Base-by-base conservation (phyloP, 306 rosid species). In the Lathyrus sativus region DNA sequence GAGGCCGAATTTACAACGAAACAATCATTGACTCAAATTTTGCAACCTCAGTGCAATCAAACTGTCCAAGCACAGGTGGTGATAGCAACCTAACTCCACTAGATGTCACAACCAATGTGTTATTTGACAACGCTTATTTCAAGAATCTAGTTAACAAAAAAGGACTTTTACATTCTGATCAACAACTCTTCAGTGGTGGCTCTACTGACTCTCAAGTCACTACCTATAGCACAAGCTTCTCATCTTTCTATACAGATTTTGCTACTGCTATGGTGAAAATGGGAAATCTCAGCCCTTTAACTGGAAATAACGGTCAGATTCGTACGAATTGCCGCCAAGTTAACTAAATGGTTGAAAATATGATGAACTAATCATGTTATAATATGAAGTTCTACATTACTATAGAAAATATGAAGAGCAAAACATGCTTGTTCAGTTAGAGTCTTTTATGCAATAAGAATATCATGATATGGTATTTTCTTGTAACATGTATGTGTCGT, bases 211-310 rank as follows among this genome's bases (percentile, higher is more conserved):
- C 85, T 12, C 62, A 46, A 11, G 81, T 81, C 62, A 81, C 76
- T 42, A 3, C 76, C 43, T 81, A 81, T 9, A 76, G 81, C 81
- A 73, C 76, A 3, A 68, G 72, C 18, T 13, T 80, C 37, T 62
- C 66, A 18, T 11, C 78, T 60, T 89, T 89, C 75, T 64, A 2
- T 57, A 2, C 69, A 13, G 96, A 89, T 72, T 89, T 89, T 58
- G 85, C 87, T 0, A 74, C 17, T 42, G 92, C 96, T 15, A 86
- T 89, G 92, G 70, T 79, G 13, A 89, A 89, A 77, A 85, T 86
- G 88, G 84, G 90, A 44, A 84, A 54, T 53, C 84, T 89, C 0
- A 83, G 83, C 65, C 85, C 81, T 28, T 87, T 89, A 38, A 89
- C 90, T 0, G 92, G 88, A 12, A 68, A 31, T 11, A 76, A 24